Base-by-base conservation (phyloP, 2,329 filamentous ascomycete genomes). In the Apiospora phragmitis region DNA sequence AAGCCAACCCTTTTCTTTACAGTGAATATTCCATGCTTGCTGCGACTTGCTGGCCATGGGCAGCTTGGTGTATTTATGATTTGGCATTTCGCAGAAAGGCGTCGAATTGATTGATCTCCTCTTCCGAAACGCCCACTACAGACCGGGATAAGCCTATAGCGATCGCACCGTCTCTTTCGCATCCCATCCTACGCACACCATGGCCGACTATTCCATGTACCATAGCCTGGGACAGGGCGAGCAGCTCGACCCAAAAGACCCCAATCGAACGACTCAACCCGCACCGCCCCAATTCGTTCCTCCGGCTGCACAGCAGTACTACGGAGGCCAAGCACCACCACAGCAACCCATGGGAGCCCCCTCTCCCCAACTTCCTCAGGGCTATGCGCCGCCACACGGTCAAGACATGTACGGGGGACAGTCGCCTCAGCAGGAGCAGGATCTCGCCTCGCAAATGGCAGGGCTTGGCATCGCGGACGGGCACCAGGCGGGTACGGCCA, bases 381-480 rank as follows among this genome's bases (percentile, higher is more conserved):
- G 80, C 16, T 82, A 81, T 72, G 80, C 77, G 21, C 75, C 77
- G 35, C 73, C 73, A 29, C 78, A 78, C 45, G 72, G 73, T 14
- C 74, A 75, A 55, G 76, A 74, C 26, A 77, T 79, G 65, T 78
- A 76, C 43, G 81, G 78, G 38, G 73, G 73, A 35, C 78, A 78
- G 47, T 71, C 73, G n/a, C 74, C 74, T 51, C 76, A 74, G 35
- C 76, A 79, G 65, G 77, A 76, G 43, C 81, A 77, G 68, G 87
- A 89, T 76, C 80, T 94, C 71, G 87, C 90, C 65, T 87, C 90
- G 70, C 94, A 97, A 81, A 92, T 97, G 91, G 91, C 91, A 55
- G 90, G 90, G 72, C 89, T 97, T 88, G 91, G 87, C 51, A 84
- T 97, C 75, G 90, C 87, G 43, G 84, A 87, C 55, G 82, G 85